Evolutionary conservation across 2,329 filamentous ascomycete genomes (phyloP), one percentile per base, ranked within the genome.

Genomic region (Trichoderma pleuroti): DNA sequence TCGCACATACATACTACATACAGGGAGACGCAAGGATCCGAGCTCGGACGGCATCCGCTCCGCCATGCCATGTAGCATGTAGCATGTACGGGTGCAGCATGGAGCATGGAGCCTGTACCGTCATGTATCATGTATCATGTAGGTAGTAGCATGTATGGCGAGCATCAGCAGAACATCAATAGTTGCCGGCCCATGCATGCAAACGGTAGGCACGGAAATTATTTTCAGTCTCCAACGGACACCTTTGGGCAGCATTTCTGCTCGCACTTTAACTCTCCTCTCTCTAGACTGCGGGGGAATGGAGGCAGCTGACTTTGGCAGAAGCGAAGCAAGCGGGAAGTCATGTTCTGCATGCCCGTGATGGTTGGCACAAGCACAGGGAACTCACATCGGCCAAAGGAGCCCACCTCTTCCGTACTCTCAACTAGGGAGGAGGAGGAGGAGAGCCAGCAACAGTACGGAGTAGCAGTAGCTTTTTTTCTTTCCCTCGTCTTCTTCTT

Each of bases 81-180:
- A 66, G 46, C 63, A 56, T 49, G 32, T 24, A 59, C 28, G 56
- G 28, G n/a, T 21, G 16, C 30, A 32, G 18, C 56, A 59, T 57
- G 28, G 5, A 57, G 28, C 54, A 32, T 32, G 54, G 28, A 57
- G 4, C 26, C 18, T 57, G 28, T 57, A 7, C 54, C 32, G 26
- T 24, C 54, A 57, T 57, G 64, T 59, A 67, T 24, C 52, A 39
- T 36, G 30, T 30, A 39, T 52, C 59, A 61, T 61, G 56, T 32
- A 28, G 26, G 26, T 28, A 21, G 28, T n/a, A 32, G 56, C 59
- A 59, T 21, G 26, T 32, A 68, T 59, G 65, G 65, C 65, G 54
- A 68, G 65, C 54, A 68, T 61, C 56, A 68, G 66, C 66, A 68
- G 66, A 52, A 46, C 66, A 61, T 52, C 56, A 36, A 52, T 61